These are phyloP conservation scores for Lactarius sp. DNA, from an alignment of 768 basidiomycete genomes.

Conservation along the genomic window DNA sequence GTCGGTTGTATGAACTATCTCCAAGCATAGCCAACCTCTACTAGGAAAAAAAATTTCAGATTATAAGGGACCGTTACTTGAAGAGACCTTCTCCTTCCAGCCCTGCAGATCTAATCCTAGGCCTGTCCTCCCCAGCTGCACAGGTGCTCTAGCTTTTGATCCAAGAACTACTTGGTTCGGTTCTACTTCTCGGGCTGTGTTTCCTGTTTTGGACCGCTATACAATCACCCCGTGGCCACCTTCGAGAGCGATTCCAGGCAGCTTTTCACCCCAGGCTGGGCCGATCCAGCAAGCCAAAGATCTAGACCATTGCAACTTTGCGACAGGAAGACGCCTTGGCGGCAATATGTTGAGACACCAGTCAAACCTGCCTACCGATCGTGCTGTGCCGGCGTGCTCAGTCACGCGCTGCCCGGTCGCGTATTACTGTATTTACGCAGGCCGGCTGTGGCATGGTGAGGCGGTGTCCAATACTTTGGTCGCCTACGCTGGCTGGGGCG, in stretches of 20 bases:
- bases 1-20: background rate
- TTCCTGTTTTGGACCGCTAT: background rate
- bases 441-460: background rate
- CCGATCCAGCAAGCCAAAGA: slow-evolving; percentile 15
- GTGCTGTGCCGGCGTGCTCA: background rate
- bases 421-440: background rate
- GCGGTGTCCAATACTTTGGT: background rate
- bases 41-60: background rate
- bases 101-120: background rate
- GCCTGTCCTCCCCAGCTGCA: no score
- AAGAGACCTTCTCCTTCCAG: background rate
- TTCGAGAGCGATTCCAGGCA: background rate
- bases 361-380: background rate
- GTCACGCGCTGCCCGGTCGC: background rate
- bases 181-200: background rate
- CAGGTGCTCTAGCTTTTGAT: background rate
- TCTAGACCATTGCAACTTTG: background rate
- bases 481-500: background rate
- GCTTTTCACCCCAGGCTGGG: background rate
- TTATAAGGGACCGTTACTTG: background rate
- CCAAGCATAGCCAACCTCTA: background rate
- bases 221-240: background rate
- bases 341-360: background rate
- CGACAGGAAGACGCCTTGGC: background rate
- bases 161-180: background rate